Base-by-base conservation (phyloP, 2,329 filamentous ascomycete genomes). In the Diaporthe australafricana region DNA sequence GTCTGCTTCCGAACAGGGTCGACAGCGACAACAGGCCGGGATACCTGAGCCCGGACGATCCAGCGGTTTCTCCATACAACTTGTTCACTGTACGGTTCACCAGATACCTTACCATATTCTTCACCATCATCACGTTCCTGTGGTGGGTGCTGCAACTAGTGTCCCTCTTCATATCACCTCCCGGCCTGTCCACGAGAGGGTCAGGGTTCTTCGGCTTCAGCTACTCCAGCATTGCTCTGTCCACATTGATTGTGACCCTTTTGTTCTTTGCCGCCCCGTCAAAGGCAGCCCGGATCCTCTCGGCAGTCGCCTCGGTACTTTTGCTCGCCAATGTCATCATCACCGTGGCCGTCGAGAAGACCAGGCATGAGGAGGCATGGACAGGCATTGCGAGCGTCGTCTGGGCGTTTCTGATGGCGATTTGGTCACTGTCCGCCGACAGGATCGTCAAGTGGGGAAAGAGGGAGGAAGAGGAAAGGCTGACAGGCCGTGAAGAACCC, bases 81-180 rank as follows among this genome's bases (percentile, higher is more conserved):
- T 89, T 98, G 47, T 98, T 95, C 92, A 94, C 91, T 72, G 93
- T 99, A 63, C 92, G 96, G 22, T 89, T 93, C 57, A 86, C 96
- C 69, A 90, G 95, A 79, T 94, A 91, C 79, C 81, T 96, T 73
- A 96, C 94, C 6, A 86, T 97, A 70, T 77, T 94, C 47, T 93
- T 98, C 78, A 86, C 96, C 25, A 81, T 90, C 66, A 80, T 95
- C 76, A 93, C 91, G 70, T 94, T 97, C 78, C 78, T 94, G n/a
- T 98, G 96, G 96, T 98, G 96, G 96, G 88, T 94, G 12, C 81
- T 98, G 68, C 86, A 98, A 42, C 87, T 99, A n/a, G 90, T 98
- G 20, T 94, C 94, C 70, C 91, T 93, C 75, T 99, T 99, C 83
- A 91, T 97, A 76, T 98, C 94, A 68, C 95, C 95, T 17, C 96